phyloP scores from a whole-genome alignment of 108 stramenopile genomes.

The Epithemia pelagica region DNA sequence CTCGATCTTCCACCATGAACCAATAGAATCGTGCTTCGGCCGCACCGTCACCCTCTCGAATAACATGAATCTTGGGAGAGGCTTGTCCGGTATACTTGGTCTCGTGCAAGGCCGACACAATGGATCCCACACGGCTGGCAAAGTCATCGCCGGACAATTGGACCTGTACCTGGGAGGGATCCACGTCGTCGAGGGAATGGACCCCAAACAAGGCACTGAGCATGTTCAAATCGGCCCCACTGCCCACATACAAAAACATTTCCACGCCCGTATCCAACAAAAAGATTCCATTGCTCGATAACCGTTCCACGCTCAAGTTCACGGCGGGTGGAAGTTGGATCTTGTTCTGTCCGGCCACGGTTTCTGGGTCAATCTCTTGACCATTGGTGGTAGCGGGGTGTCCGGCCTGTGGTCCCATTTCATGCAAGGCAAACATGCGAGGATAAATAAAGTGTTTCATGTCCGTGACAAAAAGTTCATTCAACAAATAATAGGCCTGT shows the following conservation, averaged over 20 bases:
- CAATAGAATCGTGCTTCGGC: conserved; percentile 89
- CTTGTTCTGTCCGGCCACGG: conserved; percentile 53
- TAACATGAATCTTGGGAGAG: conserved; percentile 68
- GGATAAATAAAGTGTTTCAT: conserved; percentile 86
- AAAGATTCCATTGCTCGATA: conserved; percentile 82
- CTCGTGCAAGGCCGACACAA: conserved; percentile 79
- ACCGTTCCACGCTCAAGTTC: conserved; percentile 73
- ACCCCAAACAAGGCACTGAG: conserved; percentile 83
- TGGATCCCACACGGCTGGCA: conserved; percentile 65
- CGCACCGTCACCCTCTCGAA: conserved; percentile 86
- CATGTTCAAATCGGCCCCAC: conserved; percentile 68
- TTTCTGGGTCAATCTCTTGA: conserved; percentile 28
- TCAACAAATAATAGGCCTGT: conserved; percentile 65
- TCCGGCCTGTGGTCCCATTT: conserved; percentile 72
- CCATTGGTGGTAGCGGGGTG: conserved; percentile 32
- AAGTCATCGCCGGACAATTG: conserved; percentile 60
- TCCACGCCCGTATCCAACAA: conserved; percentile 92
- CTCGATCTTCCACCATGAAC: conserved; percentile 94
- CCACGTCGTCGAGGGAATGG: conserved; percentile 75
- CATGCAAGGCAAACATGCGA: conserved; percentile 91
- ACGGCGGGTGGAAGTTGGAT: conserved; percentile 73
- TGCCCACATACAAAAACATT: conserved; percentile 93
- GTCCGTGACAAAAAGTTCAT: conserved; percentile 76
- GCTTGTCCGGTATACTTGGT: conserved; percentile 20
- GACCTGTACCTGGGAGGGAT: conserved; percentile 47